A percentile compares a stretch with the other conserved stretches of the same genome.
These are phyloP conservation scores for Luffa acutangula DNA, from an alignment of 306 rosid species.

Conservation along the genomic window DNA sequence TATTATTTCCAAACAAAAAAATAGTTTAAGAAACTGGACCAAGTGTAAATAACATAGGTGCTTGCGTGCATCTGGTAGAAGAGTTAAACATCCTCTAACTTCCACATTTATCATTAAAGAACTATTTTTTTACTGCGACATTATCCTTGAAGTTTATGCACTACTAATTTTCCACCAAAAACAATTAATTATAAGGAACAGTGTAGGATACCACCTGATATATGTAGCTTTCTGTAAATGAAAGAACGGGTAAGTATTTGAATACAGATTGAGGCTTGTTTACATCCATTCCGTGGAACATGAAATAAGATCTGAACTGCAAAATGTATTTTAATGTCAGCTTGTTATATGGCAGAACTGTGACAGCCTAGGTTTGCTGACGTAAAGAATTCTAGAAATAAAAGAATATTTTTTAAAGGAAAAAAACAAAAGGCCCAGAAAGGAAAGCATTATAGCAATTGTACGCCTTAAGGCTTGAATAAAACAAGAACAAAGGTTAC, in stretches of 20 bases:
- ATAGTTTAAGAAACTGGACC: not conserved
- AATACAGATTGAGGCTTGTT: conserved; percentile 53
- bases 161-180: not conserved
- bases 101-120: not conserved
- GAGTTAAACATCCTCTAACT: not conserved
- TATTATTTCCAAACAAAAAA: not conserved
- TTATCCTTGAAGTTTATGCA: not conserved
- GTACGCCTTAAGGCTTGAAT: not conserved
- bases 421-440: not conserved
- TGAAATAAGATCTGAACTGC: conserved; percentile 94
- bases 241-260: conserved; percentile 65
- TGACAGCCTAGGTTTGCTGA: not conserved
- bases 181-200: conserved; percentile 3
- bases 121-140: not conserved
- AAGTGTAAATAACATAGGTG: not conserved
- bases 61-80: not conserved
- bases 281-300: conserved; percentile 86
- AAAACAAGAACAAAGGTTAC: conserved; percentile 1
- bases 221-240: conserved; percentile 79
- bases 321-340: conserved; percentile 4
- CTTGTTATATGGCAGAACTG: not conserved
- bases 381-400: not conserved
- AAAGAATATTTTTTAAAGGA: not conserved
- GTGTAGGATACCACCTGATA: conserved; percentile 58
- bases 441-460: not conserved